These are phyloP conservation scores for Alectoria sarmentosa DNA, from an alignment of 495 filamentous ascomycete genomes.

Conservation along the genomic window DNA sequence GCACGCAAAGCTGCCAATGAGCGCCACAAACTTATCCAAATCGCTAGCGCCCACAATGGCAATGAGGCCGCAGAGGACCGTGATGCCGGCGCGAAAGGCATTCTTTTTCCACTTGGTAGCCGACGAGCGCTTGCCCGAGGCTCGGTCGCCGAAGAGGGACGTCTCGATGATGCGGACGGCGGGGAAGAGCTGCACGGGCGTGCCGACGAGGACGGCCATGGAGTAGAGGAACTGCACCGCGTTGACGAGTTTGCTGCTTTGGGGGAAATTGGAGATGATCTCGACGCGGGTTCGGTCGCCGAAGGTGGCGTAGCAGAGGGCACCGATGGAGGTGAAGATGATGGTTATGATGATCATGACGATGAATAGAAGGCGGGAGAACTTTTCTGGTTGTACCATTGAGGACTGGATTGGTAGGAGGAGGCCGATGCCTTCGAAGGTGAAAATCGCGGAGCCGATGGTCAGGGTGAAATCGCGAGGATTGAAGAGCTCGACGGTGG, in stretches of 20 bases:
- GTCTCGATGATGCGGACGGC: constrained; percentile 55
- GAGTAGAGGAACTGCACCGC: constrained; percentile 60
- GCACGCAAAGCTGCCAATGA: constrained; percentile 57
- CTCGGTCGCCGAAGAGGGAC: constrained; percentile 42
- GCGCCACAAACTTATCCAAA: constrained; percentile 56
- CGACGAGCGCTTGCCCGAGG: constrained; percentile 47
- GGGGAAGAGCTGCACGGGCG: constrained; percentile 59
- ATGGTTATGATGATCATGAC: constrained; percentile 59
- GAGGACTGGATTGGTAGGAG: constrained; percentile 58
- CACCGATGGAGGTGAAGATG: constrained; percentile 56
- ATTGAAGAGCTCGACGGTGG: constrained; percentile 53
- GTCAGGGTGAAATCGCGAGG: constrained; percentile 53
- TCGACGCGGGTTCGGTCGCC: constrained; percentile 50
- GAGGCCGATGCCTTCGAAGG: constrained; percentile 61
- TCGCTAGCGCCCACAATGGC: constrained; percentile 50
- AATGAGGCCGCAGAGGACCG: constrained; percentile 44
- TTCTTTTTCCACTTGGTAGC: constrained; percentile 64
- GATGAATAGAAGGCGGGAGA: constrained; percentile 47
- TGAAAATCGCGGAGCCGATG: constrained; percentile 58
- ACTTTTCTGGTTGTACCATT: constrained; percentile 54
- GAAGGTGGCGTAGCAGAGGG: constrained; percentile 59
- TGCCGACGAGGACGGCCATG: constrained; percentile 53
- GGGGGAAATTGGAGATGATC: constrained; percentile 59
- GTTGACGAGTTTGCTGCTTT: constrained; percentile 55
- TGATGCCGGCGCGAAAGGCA: constrained; percentile 42